Percentiles rank a stretch among this genome's conserved stretches.
phyloP scores from a whole-genome alignment of 495 filamentous ascomycete genomes.

The Penicillium lagena region DNA sequence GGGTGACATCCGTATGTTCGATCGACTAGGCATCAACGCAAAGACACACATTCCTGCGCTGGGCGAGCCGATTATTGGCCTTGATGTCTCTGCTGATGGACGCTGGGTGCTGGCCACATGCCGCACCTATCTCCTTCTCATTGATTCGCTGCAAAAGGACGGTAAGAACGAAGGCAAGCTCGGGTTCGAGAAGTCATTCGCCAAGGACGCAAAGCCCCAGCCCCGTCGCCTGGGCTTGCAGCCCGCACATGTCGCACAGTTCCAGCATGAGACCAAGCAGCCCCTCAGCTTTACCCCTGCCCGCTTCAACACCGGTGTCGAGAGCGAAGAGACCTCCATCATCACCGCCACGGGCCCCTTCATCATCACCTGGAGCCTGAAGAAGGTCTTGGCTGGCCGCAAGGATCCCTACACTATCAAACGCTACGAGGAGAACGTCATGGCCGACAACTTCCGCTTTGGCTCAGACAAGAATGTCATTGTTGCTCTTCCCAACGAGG shows the following conservation, averaged over 20 bases:
- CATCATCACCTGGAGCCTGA: constrained; percentile 93
- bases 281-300: constrained; percentile 84
- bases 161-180: constrained; percentile 98
- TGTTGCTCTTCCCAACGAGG: constrained; percentile 91
- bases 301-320: constrained; percentile 87
- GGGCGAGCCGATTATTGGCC: constrained; percentile 88
- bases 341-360: constrained; percentile 97
- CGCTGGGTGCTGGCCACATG: constrained; percentile 94
- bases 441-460: constrained; percentile 98
- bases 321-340: constrained; percentile 77
- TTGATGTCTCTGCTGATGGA: constrained; percentile 91
- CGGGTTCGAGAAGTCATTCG: constrained; percentile 90
- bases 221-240: constrained; percentile 83
- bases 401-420: constrained; percentile 94
- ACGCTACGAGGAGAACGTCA: constrained; percentile 89
- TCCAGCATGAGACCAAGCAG: constrained; percentile 87
- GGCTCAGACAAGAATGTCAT: constrained; percentile 97
- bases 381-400: constrained; percentile 70
- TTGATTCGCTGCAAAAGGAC: constrained; percentile 82
- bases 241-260: constrained; percentile 89
- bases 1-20: constrained; percentile 94
- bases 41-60: constrained; percentile 96
- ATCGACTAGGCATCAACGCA: constrained; percentile 91
- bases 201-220: constrained; percentile 87
- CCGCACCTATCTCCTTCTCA: constrained; percentile 87